Base-by-base conservation (phyloP, 176 grass and related monocot species). In the Aegilops bicornis region DNA sequence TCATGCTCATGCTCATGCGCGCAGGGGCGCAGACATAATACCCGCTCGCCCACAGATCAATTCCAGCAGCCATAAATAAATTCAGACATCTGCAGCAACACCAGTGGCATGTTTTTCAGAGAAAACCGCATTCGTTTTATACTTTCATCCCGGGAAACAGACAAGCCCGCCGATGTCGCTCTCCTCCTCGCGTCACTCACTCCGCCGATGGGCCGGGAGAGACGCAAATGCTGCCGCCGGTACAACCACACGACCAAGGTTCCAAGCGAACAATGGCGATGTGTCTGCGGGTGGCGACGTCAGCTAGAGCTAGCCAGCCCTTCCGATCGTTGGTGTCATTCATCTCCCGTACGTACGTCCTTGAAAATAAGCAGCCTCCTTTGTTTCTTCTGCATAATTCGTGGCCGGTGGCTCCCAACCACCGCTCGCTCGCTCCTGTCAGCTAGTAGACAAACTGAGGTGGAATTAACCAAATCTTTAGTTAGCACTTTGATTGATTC, bases 181-280 rank as follows among this genome's bases (percentile, higher is more conserved):
- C 15, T 54, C 50, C 16, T 29, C 68, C 76, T 67, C 45, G 5
- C 80, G 80, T 87, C 80, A 68, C 79, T 22, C 66, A 4, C 7
- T 1, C 17, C 6, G 4, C 7, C 52, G 52, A 56, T 54, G 4
- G 48, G 4, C 8, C 9, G 70, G 45, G 42, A 19, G 69, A 2
- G 42, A 73, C 2, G 35, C 35, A 59, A 3, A 59, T 9, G 56
- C 56, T 59, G 56, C 56, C 3, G 19, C 19, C 6, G 56, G 56
- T 73, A 20, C 8, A 15, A 9, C 31, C 1, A 73, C 47, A 50
- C 24, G 72, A 76, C 45, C 89, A 35, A 84, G 45, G 58, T 84
- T 79, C 80, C 89, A 79, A 62, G 61, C 66, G 30, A 87, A 84
- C 81, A 91, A 84, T 87, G 29, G 75, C 65, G 75, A 60, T 16